Percentiles rank a stretch among this genome's conserved stretches.
phyloP scores from a whole-genome alignment of 208 protist genomes.

The Acanthamoeba lenticulata region DNA sequence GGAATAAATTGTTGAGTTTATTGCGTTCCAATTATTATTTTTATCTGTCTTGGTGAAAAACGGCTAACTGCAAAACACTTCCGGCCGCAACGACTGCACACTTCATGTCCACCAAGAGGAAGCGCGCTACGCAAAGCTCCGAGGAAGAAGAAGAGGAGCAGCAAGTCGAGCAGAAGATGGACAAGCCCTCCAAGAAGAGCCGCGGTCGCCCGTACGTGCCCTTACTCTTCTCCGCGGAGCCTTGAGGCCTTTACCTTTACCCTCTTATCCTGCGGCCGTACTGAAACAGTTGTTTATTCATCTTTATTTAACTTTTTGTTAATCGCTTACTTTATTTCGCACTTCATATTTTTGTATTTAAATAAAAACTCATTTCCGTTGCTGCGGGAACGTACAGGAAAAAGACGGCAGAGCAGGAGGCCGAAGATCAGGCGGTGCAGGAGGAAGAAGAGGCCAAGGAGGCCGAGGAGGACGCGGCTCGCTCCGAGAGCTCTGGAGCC shows the following conservation, averaged over 20 bases:
- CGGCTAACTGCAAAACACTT: too few species aligned
- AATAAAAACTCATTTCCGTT: not conserved
- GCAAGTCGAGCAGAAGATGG: not conserved
- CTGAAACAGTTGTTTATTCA: too few species aligned
- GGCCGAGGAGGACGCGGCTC: not conserved
- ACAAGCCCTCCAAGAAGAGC: not conserved
- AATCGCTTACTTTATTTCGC: too few species aligned
- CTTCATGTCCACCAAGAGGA: too few species aligned
- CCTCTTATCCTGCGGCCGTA: too few species aligned
- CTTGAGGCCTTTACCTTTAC: too few species aligned
- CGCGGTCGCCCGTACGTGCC: too few species aligned
- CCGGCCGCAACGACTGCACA: too few species aligned
- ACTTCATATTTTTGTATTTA: not conserved
- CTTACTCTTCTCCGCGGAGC: too few species aligned
- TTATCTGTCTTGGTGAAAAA: too few species aligned
- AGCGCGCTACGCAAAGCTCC: not conserved
- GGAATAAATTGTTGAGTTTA: not conserved
- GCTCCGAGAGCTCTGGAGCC: not conserved
- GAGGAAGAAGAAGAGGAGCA: not conserved
- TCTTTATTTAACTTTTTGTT: too few species aligned
- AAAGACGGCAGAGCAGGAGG: not conserved
- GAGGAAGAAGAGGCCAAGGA: conserved; percentile 34
- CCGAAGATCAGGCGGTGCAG: not conserved
- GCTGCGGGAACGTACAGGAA: not conserved
- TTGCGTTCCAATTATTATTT: too few species aligned